Evolutionary conservation across 805 yeast genomes (phyloP).

Genomic region (Wickerhamomyces strasburgensis): DNA sequence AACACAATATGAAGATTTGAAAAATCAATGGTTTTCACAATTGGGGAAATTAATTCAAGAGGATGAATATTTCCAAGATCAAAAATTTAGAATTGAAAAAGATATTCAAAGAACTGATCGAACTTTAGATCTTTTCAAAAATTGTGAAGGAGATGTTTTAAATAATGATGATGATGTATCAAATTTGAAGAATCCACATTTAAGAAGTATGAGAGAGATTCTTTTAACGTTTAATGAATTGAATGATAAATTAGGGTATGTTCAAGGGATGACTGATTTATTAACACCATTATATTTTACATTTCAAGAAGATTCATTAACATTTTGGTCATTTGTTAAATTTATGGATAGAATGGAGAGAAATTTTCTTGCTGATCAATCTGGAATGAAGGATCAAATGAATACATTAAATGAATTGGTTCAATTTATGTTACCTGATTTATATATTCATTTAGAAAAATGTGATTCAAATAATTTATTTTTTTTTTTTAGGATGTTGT

Average conservation of each 20-base stretch:
- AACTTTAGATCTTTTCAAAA: conserved; percentile 56
- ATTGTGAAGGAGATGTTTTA: conserved; percentile 28
- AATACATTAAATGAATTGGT: conserved; percentile 74
- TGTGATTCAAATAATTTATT: conserved; percentile 89
- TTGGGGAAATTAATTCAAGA: conserved; percentile 43
- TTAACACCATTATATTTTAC: conserved; percentile 76
- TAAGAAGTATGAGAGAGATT: conserved; percentile 68
- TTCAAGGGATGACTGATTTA: conserved; percentile 96
- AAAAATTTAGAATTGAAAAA: conserved; percentile 82
- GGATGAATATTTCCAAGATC: conserved; percentile 82
- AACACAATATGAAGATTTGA: conserved; percentile 56
- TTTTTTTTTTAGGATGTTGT: conserved; percentile 89
- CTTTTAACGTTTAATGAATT: conserved; percentile 81
- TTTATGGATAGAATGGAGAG: conserved; percentile 96
- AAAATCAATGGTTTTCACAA: conserved; percentile 62
- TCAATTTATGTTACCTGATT: conserved; percentile 84
- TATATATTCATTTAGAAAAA: conserved; percentile 76
- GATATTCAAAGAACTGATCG: conserved; percentile 93
- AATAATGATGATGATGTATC: conserved; percentile 45
- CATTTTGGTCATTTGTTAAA: conserved; percentile 85
- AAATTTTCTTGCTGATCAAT: conserved; percentile 84
- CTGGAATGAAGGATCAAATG: conserved; percentile 91
- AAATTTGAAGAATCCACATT: conserved; percentile 69
- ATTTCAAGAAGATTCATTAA: conserved; percentile 62
- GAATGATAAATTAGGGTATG: conserved; percentile 83